Base-by-base conservation (phyloP, 495 filamentous ascomycete genomes). In the Bathelium albidoporum region DNA sequence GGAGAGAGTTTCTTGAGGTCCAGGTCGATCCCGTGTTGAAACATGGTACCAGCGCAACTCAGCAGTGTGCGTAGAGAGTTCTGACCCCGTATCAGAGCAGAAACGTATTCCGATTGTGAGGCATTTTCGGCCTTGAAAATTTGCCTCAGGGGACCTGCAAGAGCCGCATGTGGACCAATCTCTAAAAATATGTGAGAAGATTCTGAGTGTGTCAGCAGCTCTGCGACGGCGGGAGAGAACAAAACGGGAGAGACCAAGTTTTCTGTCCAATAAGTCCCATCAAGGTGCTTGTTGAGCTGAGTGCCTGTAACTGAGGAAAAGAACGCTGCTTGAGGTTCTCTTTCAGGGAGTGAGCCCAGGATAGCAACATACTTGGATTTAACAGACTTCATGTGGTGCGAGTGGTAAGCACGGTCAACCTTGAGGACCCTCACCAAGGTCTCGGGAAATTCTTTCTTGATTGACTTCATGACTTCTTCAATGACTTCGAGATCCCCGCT, bases 301-400 rank as follows among this genome's bases (percentile, higher is more conserved):
- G 49, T 16, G 7, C 49, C 49, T 7, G 9, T 26, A 16, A 55
- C 49, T 9, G 49, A 55, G 2, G 49, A 55, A 29, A 55, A 55
- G 29, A 55, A 55, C 5, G 20, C 22, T 11, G 20, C 49, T 11
- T 55, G 22, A n/a, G 49, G 49, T 29, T 55, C 49, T 29, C 49
- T 55, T 9, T 29, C 24, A 18, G 7, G 18, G 31, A 62, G 20
- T 10, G 31, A 16, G 24, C 39, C 32, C 2, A 64, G 39, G 1
- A 31, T 55, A 18, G 32, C 22, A 22, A 16, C 16, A 41, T 63
- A 64, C 18, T 16, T 62, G 18, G 49, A 39, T 11, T 53, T 62
- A 9, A 66, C 12, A 1, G 59, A 63, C 39, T 77, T 69, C 80
- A 88, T 88, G 64, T 88, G 83, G 59, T 81, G 79, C 2, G 84